Conservation (phyloP, 805 yeast genomes). For the Candida coquimbonensis region DNA sequence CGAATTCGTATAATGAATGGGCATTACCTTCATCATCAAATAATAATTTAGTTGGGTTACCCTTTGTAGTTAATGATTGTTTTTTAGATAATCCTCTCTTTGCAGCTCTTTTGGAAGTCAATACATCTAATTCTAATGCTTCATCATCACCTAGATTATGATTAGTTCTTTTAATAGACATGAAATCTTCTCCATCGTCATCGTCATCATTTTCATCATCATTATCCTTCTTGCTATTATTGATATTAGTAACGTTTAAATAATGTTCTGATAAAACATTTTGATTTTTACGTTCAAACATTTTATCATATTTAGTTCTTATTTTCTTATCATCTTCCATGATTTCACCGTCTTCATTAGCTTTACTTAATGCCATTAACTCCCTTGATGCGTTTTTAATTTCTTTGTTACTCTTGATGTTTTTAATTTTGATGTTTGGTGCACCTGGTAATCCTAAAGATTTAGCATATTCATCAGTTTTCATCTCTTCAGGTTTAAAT, state of each 20-base stretch:
- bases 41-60: conserved; percentile 67
- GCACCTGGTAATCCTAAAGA: conserved; percentile 94
- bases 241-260: conserved; percentile 55
- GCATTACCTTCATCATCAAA: conserved; percentile 95
- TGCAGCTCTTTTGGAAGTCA: conserved; percentile 75
- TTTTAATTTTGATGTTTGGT: conserved; percentile 77
- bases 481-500: conserved; percentile 69
- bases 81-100: conserved; percentile 88
- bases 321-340: conserved; percentile 35
- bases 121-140: conserved; percentile 51
- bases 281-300: conserved; percentile 94
- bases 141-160: conserved; percentile 63
- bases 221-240: conserved; percentile 18
- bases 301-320: conserved; percentile 85
- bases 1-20: conserved; percentile 86
- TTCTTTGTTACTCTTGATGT: conserved; percentile 50
- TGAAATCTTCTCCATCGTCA: conserved; percentile 59
- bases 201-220: conserved; percentile 35
- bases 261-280: conserved; percentile 87
- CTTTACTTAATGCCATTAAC: conserved; percentile 46
- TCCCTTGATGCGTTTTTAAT: conserved; percentile 78
- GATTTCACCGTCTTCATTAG: conserved; percentile 59
- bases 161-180: conserved; percentile 71
- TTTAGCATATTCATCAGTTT: conserved; percentile 77
- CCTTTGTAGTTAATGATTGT: conserved; percentile 50